A percentile compares a stretch with the other conserved stretches of the same genome.
Evolutionary conservation across 148 eudicot species (phyloP).

Genomic region (Drosera capensis): DNA sequence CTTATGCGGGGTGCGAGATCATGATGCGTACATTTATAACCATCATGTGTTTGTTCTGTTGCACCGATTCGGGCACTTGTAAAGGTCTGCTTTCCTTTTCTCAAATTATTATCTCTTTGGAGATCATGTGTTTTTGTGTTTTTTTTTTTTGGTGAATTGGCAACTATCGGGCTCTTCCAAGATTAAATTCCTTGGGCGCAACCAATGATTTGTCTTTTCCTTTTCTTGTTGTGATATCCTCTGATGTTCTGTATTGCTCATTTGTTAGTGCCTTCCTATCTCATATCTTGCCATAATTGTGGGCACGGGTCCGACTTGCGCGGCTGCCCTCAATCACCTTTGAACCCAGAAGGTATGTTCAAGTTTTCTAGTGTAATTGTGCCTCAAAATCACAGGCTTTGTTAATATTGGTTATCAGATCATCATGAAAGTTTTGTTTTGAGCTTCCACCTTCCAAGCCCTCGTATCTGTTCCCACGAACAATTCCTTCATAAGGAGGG

Average conservation of each 20-base stretch:
- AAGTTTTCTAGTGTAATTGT: not conserved
- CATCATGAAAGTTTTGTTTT: not conserved
- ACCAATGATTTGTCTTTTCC: not conserved
- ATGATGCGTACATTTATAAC: too few relatives aligned
- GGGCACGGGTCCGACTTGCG: constrained; percentile 96
- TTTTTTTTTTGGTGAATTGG: too few relatives aligned
- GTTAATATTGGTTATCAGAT: not conserved
- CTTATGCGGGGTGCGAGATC: too few relatives aligned
- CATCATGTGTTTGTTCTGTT: too few relatives aligned
- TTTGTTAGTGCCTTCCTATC: constrained; percentile 73
- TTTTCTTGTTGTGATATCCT: constrained; percentile 1
- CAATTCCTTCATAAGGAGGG: too few relatives aligned
- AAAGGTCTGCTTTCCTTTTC: too few relatives aligned
- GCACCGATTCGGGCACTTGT: too few relatives aligned
- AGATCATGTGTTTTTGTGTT: too few relatives aligned
- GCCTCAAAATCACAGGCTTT: not conserved
- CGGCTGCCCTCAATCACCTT: constrained; percentile 90
- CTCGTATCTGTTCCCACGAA: too few relatives aligned
- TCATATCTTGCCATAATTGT: constrained; percentile 71
- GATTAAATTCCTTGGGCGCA: not conserved
- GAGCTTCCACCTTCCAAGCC: too few relatives aligned
- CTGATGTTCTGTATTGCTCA: constrained; percentile 12
- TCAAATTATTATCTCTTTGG: too few relatives aligned
- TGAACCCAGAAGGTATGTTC: constrained; percentile 69
- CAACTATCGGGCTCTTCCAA: too few relatives aligned